Base-by-base conservation (phyloP, 2,329 filamentous ascomycete species). In the Fusarium nanum region DNA sequence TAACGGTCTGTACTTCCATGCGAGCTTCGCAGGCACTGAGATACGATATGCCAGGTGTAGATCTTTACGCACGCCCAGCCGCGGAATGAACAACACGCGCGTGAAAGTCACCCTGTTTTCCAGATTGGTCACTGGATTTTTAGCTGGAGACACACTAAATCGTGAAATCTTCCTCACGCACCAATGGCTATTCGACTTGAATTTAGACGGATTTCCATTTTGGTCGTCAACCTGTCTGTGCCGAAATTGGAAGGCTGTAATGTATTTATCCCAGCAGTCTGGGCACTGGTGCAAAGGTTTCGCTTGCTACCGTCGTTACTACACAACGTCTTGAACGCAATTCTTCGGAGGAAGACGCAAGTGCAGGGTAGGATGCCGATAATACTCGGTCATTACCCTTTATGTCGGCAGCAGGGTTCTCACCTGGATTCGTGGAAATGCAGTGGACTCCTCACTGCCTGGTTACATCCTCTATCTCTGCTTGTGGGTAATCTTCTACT, bases 161-260 rank as follows among this genome's bases (percentile, higher is more conserved):
- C 46, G 61, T 56, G 55, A 59, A 59, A 59, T 64, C 27, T 30
- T 49, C 23, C 32, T n/a, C 47, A 52, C 58, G 67, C 53, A 52
- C 72, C 66, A 75, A 73, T 74, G 63, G 67, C 58, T 58, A 52
- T 56, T 37, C 58, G 45, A 53, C 47, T 49, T 57, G 22, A 46
- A 32, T 45, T 60, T 66, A 75, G 73, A 75, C 73, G 73, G 70
- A 68, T 75, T 75, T 75, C 73, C 70, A 56, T 42, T 74, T 75
- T 57, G 11, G 73, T 70, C 57, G 34, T 60, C 25, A 25, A 47
- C 55, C 54, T 42, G 40, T 55, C 47, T 64, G 52, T 59, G 48
- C 58, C 28, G 52, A 67, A 52, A 66, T 70, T 70, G 60, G 49
- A 57, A 58, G 60, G 44, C 52, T 60, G 56, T 56, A 41, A 63